Base-by-base conservation (phyloP, 495 filamentous ascomycete species). In the Penicillium mononematosum region DNA sequence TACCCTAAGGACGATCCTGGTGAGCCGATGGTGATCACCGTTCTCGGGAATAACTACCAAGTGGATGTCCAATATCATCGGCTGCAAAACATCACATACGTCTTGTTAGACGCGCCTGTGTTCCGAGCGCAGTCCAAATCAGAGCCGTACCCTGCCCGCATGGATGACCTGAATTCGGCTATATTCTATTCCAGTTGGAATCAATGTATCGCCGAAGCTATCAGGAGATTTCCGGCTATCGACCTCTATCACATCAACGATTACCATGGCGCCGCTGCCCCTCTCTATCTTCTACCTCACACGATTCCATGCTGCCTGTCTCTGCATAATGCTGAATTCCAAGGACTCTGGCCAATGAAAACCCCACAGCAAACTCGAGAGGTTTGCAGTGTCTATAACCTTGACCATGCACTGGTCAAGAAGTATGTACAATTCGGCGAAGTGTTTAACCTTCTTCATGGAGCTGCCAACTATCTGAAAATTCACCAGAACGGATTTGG, bases 181-280 rank as follows among this genome's bases (percentile, higher is more conserved):
- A 82, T 89, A 43, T 84, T 86, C 71, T 89, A 89, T 64, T 86
- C 85, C 0, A 83, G 84, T 2, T 89, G 86, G 86, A 89, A 89
- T 59, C 79, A 81, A 59, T 88, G 85, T 61, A 87, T 88, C 53
- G 84, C 86, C 1, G 71, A 83, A 53, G 71, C 85, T 0, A 83
- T 88, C 58, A 78, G 73, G 51, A 78, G 79, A 41, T 82, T 82
- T 61, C 81, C 84, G 49, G 22, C 49, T 2, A 79, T 89, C 52
- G 86, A 90, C 64, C 68, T 91, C n/a, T 91, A 91, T 68, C 88
- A 91, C 69, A 89, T 90, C 65, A 91, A 91, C 68, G 88, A 91
- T 65, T 91, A 90, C 65, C 88, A 91, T 61, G 88, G 88, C 22
- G 85, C 87, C 16, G 69, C 86, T 10, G 88, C 88, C 43, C 87